phyloP scores from a whole-genome alignment of 129 eudicot genomes.

The Flaveria bidentis region DNA sequence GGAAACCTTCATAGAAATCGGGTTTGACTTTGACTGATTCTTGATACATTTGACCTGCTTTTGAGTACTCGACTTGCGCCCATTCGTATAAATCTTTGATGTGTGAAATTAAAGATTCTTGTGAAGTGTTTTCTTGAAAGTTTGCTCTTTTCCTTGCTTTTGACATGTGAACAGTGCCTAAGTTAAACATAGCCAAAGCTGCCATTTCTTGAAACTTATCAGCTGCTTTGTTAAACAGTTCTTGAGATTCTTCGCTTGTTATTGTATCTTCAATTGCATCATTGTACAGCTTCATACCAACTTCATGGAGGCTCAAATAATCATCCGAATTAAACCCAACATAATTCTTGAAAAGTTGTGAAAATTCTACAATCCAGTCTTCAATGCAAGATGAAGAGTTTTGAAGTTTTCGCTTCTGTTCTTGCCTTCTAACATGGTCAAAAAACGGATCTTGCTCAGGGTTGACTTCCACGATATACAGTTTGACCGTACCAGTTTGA shows the following conservation, averaged over 20 bases:
- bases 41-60: slow-evolving; percentile 73
- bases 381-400: slow-evolving; percentile 48
- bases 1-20: slow-evolving; percentile 71
- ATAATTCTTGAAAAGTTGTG: slow-evolving; percentile 79
- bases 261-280: slow-evolving; percentile 88
- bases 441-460: slow-evolving; percentile 87
- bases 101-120: slow-evolving; percentile 44
- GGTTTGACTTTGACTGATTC: slow-evolving; percentile 76
- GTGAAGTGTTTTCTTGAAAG: slow-evolving; percentile 48
- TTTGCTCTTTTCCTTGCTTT: slow-evolving; percentile 68
- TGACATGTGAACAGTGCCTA: slow-evolving; percentile 90
- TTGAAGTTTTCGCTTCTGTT: slow-evolving; percentile 21
- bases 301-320: slow-evolving; percentile 72
- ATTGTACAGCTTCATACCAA: slow-evolving; percentile 69
- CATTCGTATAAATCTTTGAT: slow-evolving; percentile 59
- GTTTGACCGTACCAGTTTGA: slow-evolving; percentile 53
- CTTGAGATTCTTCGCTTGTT: slow-evolving; percentile 82
- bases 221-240: slow-evolving; percentile 55
- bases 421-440: slow-evolving; percentile 42
- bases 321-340: slow-evolving; percentile 80
- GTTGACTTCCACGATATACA: slow-evolving; percentile 69
- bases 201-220: slow-evolving; percentile 90
- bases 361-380: slow-evolving; percentile 87
- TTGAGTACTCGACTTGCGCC: slow-evolving; percentile 66
- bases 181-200: slow-evolving; percentile 86